These are phyloP conservation scores for Arthrobotrys musiformis DNA, from an alignment of 2,329 filamentous ascomycete species.

Conservation along the genomic window DNA sequence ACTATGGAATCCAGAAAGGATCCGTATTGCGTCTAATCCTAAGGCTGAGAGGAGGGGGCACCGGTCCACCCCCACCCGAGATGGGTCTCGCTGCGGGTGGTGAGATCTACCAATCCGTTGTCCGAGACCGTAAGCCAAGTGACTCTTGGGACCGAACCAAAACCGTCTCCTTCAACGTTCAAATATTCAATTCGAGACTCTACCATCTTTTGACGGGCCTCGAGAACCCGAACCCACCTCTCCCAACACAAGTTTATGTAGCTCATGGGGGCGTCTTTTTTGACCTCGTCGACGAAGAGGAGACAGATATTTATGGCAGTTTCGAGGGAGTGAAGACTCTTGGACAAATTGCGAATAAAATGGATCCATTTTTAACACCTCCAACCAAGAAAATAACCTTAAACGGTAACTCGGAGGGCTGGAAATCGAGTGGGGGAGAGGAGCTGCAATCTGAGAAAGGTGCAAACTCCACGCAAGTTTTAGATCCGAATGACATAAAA, in stretches of 20 bases:
- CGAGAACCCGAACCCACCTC: constrained; percentile 61
- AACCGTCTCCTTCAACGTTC: constrained; percentile 62
- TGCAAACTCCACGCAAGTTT: too few species aligned
- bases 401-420: not conserved
- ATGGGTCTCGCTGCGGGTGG: constrained; percentile 64
- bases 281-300: constrained; percentile 60
- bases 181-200: constrained; percentile 62
- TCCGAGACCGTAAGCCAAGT: constrained; percentile 56
- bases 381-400: not conserved
- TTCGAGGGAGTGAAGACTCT: constrained; percentile 14
- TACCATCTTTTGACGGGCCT: constrained; percentile 63
- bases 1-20: not conserved
- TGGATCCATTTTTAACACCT: not conserved
- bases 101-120: constrained; percentile 63
- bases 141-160: not conserved
- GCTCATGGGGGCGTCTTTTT: constrained; percentile 62
- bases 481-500: too few species aligned
- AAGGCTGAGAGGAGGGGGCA: not conserved
- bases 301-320: constrained; percentile 33
- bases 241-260: constrained; percentile 62
- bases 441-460: too few species aligned
- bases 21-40: not conserved
- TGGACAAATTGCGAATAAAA: not conserved
- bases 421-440: not conserved
- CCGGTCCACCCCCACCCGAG: not conserved